phyloP scores from a whole-genome alignment of 108 stramenopile genomes.

The Skeletonema tropicum region DNA sequence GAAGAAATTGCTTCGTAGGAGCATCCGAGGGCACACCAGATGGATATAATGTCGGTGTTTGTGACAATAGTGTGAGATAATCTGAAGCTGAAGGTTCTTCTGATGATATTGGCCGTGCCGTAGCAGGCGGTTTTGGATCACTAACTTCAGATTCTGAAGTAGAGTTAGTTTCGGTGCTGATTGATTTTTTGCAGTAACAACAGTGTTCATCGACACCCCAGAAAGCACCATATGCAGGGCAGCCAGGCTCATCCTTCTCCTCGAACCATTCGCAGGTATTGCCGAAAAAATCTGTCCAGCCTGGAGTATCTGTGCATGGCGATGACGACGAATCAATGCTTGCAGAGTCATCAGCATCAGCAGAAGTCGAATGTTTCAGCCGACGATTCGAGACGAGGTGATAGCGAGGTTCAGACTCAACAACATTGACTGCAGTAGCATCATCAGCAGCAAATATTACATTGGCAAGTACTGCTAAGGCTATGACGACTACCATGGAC shows the following conservation, averaged over 20 bases:
- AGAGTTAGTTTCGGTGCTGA: neutral
- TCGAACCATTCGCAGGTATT: slow-evolving; percentile 1
- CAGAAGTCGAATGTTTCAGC: neutral
- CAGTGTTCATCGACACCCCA: neutral
- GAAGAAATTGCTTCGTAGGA: slow-evolving; percentile 7
- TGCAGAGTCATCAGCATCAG: neutral
- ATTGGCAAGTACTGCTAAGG: neutral
- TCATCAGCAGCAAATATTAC: neutral
- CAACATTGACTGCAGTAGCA: neutral
- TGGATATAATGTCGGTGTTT: neutral
- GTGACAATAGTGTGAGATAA: neutral
- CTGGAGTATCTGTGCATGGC: neutral
- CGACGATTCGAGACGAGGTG: neutral
- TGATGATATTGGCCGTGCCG: neutral
- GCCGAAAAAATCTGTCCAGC: neutral
- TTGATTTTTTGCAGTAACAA: slow-evolving; percentile 6
- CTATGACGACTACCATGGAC: neutral
- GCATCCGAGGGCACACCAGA: neutral
- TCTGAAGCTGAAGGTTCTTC: neutral
- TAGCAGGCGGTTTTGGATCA: neutral
- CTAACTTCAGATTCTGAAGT: neutral
- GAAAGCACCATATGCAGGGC: neutral
- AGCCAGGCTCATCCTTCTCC: neutral
- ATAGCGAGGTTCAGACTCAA: neutral
- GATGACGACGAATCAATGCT: neutral